These are phyloP conservation scores for Raphanus hybrid DNA, from an alignment of 441 rosid species.

Conservation along the genomic window DNA sequence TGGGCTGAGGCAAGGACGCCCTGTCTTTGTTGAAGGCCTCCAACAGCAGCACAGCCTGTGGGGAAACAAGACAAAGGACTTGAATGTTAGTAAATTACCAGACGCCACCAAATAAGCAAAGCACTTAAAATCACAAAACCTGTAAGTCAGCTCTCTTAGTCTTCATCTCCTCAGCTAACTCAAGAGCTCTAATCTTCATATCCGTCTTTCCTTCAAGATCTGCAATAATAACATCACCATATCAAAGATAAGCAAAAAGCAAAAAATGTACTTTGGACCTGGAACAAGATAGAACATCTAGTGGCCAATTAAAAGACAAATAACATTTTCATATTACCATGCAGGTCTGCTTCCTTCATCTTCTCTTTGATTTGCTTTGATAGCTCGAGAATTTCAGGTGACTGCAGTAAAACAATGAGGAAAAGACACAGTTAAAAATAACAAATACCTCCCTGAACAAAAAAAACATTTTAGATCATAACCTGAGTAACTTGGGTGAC, in stretches of 20 bases:
- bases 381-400: conserved; percentile 75
- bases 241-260: neutral
- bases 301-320: neutral
- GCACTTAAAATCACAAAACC: neutral
- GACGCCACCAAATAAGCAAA: conserved; percentile 15
- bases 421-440: neutral
- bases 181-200: conserved; percentile 83
- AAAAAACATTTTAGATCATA: conserved; percentile 7
- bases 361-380: conserved; percentile 94
- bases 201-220: conserved; percentile 98
- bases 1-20: conserved; percentile 91
- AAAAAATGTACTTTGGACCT: neutral
- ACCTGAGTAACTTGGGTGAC: conserved; percentile 99
- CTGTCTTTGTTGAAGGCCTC: conserved; percentile 99
- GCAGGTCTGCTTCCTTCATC: conserved; percentile 89
- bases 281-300: neutral
- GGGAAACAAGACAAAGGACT: conserved; percentile 31
- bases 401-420: conserved; percentile 51
- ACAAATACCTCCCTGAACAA: too few relatives aligned
- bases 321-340: conserved; percentile 51
- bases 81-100: conserved; percentile 17
- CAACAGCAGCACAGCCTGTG: conserved; percentile 88
- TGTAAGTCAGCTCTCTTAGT: conserved; percentile 77
- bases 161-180: conserved; percentile 93
- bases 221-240: conserved; percentile 36